A percentile compares a stretch with the other conserved stretches of the same genome.
These are phyloP conservation scores for Suillus ampliporus DNA, from an alignment of 768 basidiomycete genomes.

Conservation along the genomic window DNA sequence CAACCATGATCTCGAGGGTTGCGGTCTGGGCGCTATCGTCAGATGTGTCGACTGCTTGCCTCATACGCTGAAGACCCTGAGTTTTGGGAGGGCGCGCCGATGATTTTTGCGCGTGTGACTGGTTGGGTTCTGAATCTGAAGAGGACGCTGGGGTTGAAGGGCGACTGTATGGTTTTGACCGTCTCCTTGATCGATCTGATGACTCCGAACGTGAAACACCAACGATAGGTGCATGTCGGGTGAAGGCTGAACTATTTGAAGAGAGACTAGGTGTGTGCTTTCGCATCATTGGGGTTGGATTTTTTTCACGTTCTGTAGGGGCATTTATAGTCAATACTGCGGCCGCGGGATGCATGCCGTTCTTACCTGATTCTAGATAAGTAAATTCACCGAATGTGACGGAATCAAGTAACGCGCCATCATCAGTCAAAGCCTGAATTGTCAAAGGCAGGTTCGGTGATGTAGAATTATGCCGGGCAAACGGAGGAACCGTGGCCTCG, in stretches of 20 bases:
- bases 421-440: slow-evolving; percentile 64
- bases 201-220: slow-evolving; percentile 21
- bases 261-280: slow-evolving; percentile 9
- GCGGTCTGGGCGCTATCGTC: slow-evolving; percentile 58
- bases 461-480: slow-evolving; percentile 44
- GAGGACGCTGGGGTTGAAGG: slow-evolving; percentile 46
- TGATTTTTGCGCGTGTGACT: slow-evolving; percentile 26
- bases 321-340: neutral
- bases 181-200: slow-evolving; percentile 38
- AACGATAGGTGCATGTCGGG: neutral
- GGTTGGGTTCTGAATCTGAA: slow-evolving; percentile 45
- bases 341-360: neutral
- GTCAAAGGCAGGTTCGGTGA: slow-evolving; percentile 57
- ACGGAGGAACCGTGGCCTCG: slow-evolving; percentile 62
- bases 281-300: neutral
- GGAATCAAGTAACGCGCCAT: slow-evolving; percentile 61
- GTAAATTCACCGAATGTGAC: slow-evolving; percentile 75
- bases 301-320: slow-evolving; percentile 16
- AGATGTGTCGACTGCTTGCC: slow-evolving; percentile 30
- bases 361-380: slow-evolving; percentile 57
- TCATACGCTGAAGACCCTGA: slow-evolving; percentile 31
- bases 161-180: slow-evolving; percentile 45
- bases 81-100: slow-evolving; percentile 5
- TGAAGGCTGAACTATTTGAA: neutral
- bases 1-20: slow-evolving; percentile 63